Percentiles rank a stretch among this genome's conserved stretches.
Evolutionary conservation across 2,329 filamentous ascomycete species (phyloP).

Genomic region (Colletotrichum tanaceti): DNA sequence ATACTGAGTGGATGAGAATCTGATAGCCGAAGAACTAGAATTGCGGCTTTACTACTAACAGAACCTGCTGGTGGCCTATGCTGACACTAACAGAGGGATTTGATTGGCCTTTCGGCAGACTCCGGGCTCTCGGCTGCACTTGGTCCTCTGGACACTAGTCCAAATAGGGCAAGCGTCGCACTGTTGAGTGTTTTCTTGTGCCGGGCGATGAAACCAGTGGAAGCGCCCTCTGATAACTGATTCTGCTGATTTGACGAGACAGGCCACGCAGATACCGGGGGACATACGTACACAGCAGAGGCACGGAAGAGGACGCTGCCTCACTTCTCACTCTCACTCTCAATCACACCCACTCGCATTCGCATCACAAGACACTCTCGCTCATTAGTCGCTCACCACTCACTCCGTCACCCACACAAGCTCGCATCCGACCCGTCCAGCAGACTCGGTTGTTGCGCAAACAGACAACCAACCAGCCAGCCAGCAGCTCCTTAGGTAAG

Average conservation of each 20-base stretch:
- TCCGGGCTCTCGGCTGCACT: constrained; percentile 2
- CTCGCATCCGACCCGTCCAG: constrained; percentile 18
- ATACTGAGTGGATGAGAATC: constrained; percentile 11
- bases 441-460: background rate
- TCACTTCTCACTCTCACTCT: background rate
- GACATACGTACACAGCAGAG: background rate
- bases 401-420: background rate
- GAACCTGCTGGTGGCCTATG: background rate
- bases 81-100: background rate
- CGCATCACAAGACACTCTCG: background rate
- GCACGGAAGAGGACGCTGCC: background rate
- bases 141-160: constrained; percentile 15
- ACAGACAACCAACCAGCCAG: background rate
- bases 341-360: background rate
- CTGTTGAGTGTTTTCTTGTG: constrained; percentile 12
- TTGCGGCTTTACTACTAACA: background rate
- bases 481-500: constrained; percentile 35
- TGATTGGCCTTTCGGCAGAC: constrained; percentile 20
- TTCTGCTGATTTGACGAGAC: constrained; percentile 18
- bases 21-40: background rate
- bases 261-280: background rate
- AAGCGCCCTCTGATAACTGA: constrained; percentile 21
- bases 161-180: constrained; percentile 15
- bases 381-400: constrained; percentile 2
- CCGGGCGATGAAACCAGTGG: constrained; percentile 36